Percentiles rank a stretch among this genome's conserved stretches.
phyloP scores from a whole-genome alignment of 139 green algal species.

The Micractinium conductrix region DNA sequence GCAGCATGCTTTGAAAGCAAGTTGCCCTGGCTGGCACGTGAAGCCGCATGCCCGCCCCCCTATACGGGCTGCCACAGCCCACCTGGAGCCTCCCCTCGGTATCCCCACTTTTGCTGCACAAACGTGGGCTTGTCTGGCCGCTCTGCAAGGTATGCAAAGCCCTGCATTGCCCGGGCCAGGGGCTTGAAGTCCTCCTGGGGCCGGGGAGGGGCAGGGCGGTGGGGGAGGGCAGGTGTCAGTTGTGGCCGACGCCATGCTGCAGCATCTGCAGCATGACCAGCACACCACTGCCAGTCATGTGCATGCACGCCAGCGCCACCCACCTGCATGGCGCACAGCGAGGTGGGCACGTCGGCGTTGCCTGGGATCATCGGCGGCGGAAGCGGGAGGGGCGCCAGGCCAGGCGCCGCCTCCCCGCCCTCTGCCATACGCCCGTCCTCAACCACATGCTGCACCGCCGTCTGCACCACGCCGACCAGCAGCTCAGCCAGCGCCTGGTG shows the following conservation, averaged over 20 bases:
- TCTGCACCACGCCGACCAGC: slow-evolving; percentile 6
- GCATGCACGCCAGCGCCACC: neutral
- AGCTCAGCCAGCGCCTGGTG: slow-evolving; percentile 18
- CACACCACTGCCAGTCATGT: neutral
- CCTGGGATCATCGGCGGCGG: slow-evolving; percentile 16
- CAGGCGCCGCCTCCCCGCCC: neutral
- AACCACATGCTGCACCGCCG: neutral
- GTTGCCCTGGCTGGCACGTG: neutral
- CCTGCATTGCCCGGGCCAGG: neutral
- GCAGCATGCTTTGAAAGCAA: neutral
- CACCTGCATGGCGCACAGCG: slow-evolving; percentile 15
- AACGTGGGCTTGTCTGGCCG: neutral
- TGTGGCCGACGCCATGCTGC: neutral
- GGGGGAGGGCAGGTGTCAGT: neutral
- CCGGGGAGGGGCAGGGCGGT: neutral
- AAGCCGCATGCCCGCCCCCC: neutral
- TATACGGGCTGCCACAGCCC: too few relatives aligned
- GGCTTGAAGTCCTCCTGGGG: slow-evolving; percentile 14
- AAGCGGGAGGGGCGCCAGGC: neutral
- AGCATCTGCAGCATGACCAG: neutral
- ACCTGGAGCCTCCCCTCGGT: neutral
- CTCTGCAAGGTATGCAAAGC: neutral
- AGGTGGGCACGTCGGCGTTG: neutral
- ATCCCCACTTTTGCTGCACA: slow-evolving; percentile 21
- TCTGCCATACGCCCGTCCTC: neutral